Conservation (phyloP, 129 eudicot genomes). For the Smallanthus sonchifolius region DNA sequence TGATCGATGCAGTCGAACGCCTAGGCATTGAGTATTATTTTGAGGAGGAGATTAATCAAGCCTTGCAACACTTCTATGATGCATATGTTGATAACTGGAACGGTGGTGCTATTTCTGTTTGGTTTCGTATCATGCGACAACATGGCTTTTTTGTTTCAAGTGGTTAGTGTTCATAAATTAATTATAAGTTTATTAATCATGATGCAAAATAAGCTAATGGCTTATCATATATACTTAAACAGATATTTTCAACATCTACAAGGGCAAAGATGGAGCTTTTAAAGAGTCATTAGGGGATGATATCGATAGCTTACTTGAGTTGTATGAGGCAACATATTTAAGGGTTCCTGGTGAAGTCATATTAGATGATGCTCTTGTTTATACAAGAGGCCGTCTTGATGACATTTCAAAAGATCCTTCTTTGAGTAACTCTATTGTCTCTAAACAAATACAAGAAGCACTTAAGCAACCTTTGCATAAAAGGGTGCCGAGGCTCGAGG, state of each 20-base stretch:
- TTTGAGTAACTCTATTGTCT: not conserved
- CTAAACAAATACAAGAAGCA: conserved; percentile 24
- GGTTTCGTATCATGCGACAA: conserved; percentile 14
- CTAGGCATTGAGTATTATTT: not conserved
- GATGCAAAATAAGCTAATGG: not conserved
- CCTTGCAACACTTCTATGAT: not conserved
- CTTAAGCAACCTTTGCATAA: conserved; percentile 19
- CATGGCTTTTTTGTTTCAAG: conserved; percentile 6
- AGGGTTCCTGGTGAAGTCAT: conserved; percentile 30
- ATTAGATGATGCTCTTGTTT: conserved; percentile 29
- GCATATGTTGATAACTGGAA: not conserved
- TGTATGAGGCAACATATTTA: conserved; percentile 6
- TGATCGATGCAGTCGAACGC: not conserved
- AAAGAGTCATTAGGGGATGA: not conserved
- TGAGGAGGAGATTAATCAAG: not conserved
- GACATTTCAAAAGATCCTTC: not conserved
- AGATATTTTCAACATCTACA: conserved; percentile 22
- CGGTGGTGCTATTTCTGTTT: not conserved
- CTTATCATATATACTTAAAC: not conserved
- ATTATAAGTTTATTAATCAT: too few species aligned
- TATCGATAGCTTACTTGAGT: conserved; percentile 20
- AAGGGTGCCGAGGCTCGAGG: conserved; percentile 32
- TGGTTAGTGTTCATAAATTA: conserved; percentile 4
- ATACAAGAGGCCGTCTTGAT: conserved; percentile 12
- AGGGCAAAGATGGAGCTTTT: conserved; percentile 20